These are phyloP conservation scores for Pichia kudriavzevii DNA, from an alignment of 1,139 yeast genomes.

Conservation along the genomic window DNA sequence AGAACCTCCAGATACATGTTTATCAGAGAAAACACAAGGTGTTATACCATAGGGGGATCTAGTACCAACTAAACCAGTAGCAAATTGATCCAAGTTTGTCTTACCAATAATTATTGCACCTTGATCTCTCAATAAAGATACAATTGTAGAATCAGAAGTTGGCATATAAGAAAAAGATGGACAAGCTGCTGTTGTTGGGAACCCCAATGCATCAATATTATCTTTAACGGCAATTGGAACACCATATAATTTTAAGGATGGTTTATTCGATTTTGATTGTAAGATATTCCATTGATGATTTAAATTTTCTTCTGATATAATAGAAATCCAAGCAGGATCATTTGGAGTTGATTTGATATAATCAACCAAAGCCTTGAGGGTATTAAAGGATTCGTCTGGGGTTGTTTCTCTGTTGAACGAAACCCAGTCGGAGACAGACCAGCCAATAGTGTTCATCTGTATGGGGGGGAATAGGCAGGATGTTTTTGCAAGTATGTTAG, in stretches of 20 bases:
- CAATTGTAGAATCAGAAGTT: slow-evolving; percentile 64
- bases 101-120: slow-evolving; percentile 92
- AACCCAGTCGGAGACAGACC: slow-evolving; percentile 69
- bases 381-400: slow-evolving; percentile 50
- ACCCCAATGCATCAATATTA: slow-evolving; percentile 79
- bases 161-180: slow-evolving; percentile 72
- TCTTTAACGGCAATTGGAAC: slow-evolving; percentile 94
- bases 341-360: slow-evolving; percentile 42
- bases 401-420: slow-evolving; percentile 57
- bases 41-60: slow-evolving; percentile 92
- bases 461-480: not conserved
- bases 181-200: slow-evolving; percentile 91
- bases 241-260: slow-evolving; percentile 61
- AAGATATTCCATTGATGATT: slow-evolving; percentile 72
- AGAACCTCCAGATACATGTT: slow-evolving; percentile 89
- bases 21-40: slow-evolving; percentile 62
- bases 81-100: slow-evolving; percentile 92
- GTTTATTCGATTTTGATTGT: slow-evolving; percentile 52
- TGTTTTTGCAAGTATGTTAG: not conserved
- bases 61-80: slow-evolving; percentile 93
- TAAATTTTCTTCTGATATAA: slow-evolving; percentile 54
- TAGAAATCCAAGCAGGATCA: slow-evolving; percentile 89
- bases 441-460: slow-evolving; percentile 34
- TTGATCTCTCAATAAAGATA: slow-evolving; percentile 57
- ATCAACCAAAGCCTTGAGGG: slow-evolving; percentile 30